Percentiles rank a stretch among this genome's conserved stretches.
Conservation (phyloP, 2,329 filamentous ascomycete species). For the Cordyceps cicadae region DNA sequence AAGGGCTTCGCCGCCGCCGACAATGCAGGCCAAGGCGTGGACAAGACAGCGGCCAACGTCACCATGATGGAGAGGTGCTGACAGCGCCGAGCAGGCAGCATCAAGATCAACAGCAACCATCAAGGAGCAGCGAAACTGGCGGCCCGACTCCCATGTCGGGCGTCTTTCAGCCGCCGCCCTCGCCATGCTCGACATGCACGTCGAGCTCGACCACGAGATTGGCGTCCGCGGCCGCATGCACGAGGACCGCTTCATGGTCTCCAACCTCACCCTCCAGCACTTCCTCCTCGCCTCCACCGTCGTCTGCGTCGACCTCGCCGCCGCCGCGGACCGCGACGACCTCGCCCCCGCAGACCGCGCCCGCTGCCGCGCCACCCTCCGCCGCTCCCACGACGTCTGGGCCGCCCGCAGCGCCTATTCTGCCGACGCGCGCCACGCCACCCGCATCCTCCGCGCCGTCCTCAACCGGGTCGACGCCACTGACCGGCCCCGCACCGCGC, state of each 20-base stretch:
- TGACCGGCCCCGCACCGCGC: too few species aligned
- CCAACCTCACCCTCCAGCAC: constrained; percentile 45
- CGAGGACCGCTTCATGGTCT: constrained; percentile 45
- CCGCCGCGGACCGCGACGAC: constrained; percentile 24
- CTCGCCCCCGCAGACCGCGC: constrained; percentile 24
- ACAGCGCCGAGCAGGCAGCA: background rate
- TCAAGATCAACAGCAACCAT: background rate
- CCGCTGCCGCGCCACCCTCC: constrained; percentile 29
- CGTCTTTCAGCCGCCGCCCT: constrained; percentile 26
- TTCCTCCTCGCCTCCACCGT: constrained; percentile 52
- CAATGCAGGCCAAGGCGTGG: background rate
- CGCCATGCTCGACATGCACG: constrained; percentile 36
- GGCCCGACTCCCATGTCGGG: background rate
- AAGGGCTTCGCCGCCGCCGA: constrained; percentile 23
- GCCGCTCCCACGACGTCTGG: constrained; percentile 36
- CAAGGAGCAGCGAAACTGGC: background rate
- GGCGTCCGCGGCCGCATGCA: constrained; percentile 42
- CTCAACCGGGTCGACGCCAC: constrained; percentile 26
- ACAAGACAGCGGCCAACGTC: background rate
- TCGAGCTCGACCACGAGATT: constrained; percentile 38
- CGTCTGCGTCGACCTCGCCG: constrained; percentile 41
- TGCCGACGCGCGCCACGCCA: constrained; percentile 35
- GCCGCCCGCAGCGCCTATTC: constrained; percentile 28
- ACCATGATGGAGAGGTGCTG: background rate
- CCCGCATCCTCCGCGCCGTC: constrained; percentile 34